Evolutionary conservation across 805 yeast species (phyloP), one percentile per base, ranked within the genome.

Genomic region (Torulaspora microellipsoides): DNA sequence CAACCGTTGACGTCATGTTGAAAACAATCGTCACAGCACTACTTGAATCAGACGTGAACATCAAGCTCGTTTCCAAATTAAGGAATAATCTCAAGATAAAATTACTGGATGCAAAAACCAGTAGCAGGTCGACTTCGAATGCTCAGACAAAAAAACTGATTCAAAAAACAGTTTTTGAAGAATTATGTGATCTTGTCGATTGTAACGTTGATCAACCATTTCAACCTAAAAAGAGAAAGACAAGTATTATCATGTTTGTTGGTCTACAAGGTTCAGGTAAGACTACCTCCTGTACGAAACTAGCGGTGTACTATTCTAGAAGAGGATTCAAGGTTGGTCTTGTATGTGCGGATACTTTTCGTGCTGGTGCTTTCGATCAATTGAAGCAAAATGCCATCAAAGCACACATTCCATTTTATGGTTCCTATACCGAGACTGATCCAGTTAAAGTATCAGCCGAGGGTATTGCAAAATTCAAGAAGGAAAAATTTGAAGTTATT

Each of bases 311-410:
- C 63, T 93, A 93, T 64, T 91, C 89, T 59, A 79, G 90, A 60
- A 75, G 97, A 59, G 97, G 97, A 2, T 88, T 82, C 68, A 90
- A 89, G 63, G 95, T 88, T 36, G 98, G 98, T 41, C 72, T 93
- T 61, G 98, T 93, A 20, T 93, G 99, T 78, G 99, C 99, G 1
- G 99, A 93, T 72, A 93, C 99, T 27, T 93, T 91, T 75, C 82
- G 99, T 75, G 99, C 99, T 30, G 99, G 99, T 75, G 99, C 99
- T 2, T 91, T 91, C 71, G 99, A 91, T 68, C 99, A 91, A 73
- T 77, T 91, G 67, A 91, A 93, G 65, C 99, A 91, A 68, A 91
- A 91, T 66, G 98, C 99, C 17, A 88, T 91, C 42, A 87, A 88
- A 70, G 95, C 99, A 1, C 80, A 84, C 54, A 87, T 91, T 43